Base-by-base conservation (phyloP, 2,329 filamentous ascomycete species). In the Fusarium lyarnte region DNA sequence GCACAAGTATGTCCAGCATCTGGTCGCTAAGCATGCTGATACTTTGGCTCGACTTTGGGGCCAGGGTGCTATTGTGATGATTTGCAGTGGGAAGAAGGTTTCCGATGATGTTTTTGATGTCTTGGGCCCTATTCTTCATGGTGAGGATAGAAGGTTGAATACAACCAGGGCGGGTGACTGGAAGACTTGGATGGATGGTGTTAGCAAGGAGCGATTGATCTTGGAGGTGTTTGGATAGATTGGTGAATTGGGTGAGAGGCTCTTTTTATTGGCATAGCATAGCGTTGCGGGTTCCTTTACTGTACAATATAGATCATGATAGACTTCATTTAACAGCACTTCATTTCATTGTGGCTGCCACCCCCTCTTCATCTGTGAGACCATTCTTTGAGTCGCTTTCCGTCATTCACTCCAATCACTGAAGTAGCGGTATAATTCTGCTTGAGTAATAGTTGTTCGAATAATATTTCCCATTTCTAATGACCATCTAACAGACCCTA, bases 71-170 rank as follows among this genome's bases (percentile, higher is more conserved):
- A 21, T 66, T n/a, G 23, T 66, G 2, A 60, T 66, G 27, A 3
- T 66, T 1, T 66, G 63, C 16, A 66, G 63, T 66, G 63, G 63
- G 1, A 66, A 66, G 33, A 66, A 66, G 38, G 63, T 60, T 0
- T 39, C 63, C 3, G 45, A 66, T 46, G 63, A 55, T 23, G 62
- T 66, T 17, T n/a, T 66, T 46, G 52, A 46, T 46, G 63, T 66
- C 13, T 31, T 66, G 16, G 47, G 52, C 6, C 63, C 63, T 3
- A 52, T 66, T 2, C 38, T 66, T 8, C 64, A 45, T 11, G 19
- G 19, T 11, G 63, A 66, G 11, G 63, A 66, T 12, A 60, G 16
- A 31, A 25, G 52, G 0, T 17, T 35, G 9, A 45, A 54, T 0
- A 4, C 29, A 0, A 66, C 63, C 0, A 31, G 8, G 21, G 38